phyloP scores from a whole-genome alignment of 2,329 filamentous ascomycete genomes.

The Didymella keratinophila region DNA sequence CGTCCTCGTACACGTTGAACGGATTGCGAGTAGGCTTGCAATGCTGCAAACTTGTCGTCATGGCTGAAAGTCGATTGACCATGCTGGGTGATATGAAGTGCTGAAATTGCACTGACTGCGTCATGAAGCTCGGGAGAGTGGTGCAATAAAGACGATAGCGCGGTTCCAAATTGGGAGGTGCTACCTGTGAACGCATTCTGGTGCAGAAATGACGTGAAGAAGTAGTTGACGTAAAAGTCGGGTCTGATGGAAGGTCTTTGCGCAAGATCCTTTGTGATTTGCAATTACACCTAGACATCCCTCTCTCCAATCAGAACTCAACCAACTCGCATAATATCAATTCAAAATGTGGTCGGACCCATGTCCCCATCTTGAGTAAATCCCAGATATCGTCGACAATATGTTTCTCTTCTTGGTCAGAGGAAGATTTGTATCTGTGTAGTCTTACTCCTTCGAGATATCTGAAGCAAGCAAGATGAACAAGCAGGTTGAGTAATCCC shows the following conservation, averaged over 20 bases:
- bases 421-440: neutral
- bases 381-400: neutral
- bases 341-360: neutral
- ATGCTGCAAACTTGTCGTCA: slow-evolving; percentile 10
- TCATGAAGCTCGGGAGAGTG: slow-evolving; percentile 28
- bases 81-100: slow-evolving; percentile 20
- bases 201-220: slow-evolving; percentile 33
- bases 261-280: neutral
- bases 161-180: slow-evolving; percentile 11
- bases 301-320: no score
- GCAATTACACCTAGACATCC: neutral
- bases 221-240: slow-evolving; percentile 29
- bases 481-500: neutral
- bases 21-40: slow-evolving; percentile 32
- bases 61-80: neutral
- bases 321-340: neutral
- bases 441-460: neutral
- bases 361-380: neutral
- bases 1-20: slow-evolving; percentile 25
- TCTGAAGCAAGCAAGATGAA: neutral
- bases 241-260: neutral
- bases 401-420: neutral
- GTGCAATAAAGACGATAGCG: slow-evolving; percentile 24
- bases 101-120: slow-evolving; percentile 32
- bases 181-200: slow-evolving; percentile 31